Evolutionary conservation across 345 rosid genomes (phyloP), one percentile per base, ranked within the genome.

Genomic region (Angophora floribunda): DNA sequence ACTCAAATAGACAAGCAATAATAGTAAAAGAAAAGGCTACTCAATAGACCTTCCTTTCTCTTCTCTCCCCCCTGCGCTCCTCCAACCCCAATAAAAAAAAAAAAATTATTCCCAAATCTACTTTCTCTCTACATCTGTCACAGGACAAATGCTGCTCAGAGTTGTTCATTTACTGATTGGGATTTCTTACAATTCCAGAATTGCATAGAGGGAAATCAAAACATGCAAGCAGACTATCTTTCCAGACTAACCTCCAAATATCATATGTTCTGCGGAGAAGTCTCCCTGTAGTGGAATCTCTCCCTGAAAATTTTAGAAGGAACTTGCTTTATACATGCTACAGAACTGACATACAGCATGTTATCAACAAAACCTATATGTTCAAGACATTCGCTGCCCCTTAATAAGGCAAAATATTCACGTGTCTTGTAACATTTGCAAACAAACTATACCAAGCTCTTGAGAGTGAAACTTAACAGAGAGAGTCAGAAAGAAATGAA

Each of bases 281-380:
- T 96, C 99, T 85, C 99, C 99, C 90, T 97, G 99, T 52, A 97
- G 97, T 85, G 99, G 99, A 91, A 97, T 91, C 89, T 96, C 95
- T 17, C 99, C 99, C 99, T 96, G 94, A 82, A 89, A 88, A 63
- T 79, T 91, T 78, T 90, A 91, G 88, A 82, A 61, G 52, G 49
- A 89, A 36, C 63, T 85, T 28, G 51, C 21, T 51, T 70, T 88
- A 70, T 49, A 85, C 82, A 7, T n/a, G 45, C 28, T 30, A 3
- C 19, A 47, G 32, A 49, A 52, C 30, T 51, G 86, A 80, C 41
- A 79, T 59, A 44, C 19, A 89, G n/a, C 21, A 3, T 75, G 82
- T 19, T 75, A 41, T 75, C 82, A 75, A 41, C 26, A 2, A 75
- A 75, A 36, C 28, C 82, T 19, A 41, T 6, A 41, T 9, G 49